Evolutionary conservation across 2,329 filamentous ascomycete species (phyloP).

Genomic region (Aspergillus pseudoviridinutans): DNA sequence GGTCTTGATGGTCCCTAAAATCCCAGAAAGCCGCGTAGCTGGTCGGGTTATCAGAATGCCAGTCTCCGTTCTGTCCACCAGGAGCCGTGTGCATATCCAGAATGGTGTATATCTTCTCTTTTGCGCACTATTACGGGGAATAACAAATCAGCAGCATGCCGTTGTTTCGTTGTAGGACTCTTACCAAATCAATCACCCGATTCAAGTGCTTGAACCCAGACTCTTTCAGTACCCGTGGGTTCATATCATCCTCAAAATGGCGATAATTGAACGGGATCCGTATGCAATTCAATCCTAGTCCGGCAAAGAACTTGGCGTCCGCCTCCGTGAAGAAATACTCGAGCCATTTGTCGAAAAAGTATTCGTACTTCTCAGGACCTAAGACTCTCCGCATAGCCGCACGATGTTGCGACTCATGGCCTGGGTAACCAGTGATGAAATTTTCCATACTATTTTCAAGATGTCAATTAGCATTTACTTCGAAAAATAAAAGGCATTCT

Average conservation of each 20-base stretch:
- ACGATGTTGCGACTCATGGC: slow-evolving; percentile 55
- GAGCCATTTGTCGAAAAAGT: slow-evolving; percentile 57
- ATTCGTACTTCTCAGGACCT: slow-evolving; percentile 55
- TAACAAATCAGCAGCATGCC: background rate
- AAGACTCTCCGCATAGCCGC: slow-evolving; percentile 51
- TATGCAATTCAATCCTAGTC: slow-evolving; percentile 55
- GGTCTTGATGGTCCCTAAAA: slow-evolving; percentile 49
- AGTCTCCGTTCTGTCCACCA: slow-evolving; percentile 49
- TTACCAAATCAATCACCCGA: slow-evolving; percentile 42
- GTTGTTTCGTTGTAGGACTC: slow-evolving; percentile 1
- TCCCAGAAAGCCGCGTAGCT: slow-evolving; percentile 50
- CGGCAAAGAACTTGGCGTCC: slow-evolving; percentile 57
- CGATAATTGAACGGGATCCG: slow-evolving; percentile 60
- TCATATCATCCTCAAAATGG: slow-evolving; percentile 48
- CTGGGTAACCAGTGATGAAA: slow-evolving; percentile 61
- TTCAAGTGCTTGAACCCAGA: slow-evolving; percentile 48
- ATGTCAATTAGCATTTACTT: slow-evolving; percentile 15
- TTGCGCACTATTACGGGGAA: slow-evolving; percentile 34
- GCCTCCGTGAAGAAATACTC: slow-evolving; percentile 58
- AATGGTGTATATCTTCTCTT: slow-evolving; percentile 49
- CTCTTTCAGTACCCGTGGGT: slow-evolving; percentile 43
- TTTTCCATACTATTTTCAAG: slow-evolving; percentile 49
- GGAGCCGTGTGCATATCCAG: slow-evolving; percentile 49
- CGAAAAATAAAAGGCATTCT: background rate
- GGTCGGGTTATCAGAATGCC: slow-evolving; percentile 48